Conservation (phyloP, 495 filamentous ascomycete genomes). For the Pseudotulostoma volvatum region DNA sequence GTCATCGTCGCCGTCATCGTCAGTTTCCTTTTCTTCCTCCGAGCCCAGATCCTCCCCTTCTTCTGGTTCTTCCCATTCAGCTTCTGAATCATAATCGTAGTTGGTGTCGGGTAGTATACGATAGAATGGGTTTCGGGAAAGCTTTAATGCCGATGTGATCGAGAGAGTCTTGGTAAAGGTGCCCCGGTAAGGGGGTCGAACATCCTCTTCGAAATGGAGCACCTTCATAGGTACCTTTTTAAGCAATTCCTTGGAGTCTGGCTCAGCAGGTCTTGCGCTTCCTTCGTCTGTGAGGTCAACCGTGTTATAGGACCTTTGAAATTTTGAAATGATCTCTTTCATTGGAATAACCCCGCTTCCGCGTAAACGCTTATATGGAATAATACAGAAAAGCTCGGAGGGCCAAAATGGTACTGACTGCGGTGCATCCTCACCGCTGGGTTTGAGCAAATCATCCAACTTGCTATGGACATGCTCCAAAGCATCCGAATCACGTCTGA, state of each 20-base stretch:
- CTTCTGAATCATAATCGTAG: slow-evolving; percentile 95
- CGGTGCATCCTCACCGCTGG: slow-evolving; percentile 13
- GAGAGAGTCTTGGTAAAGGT: slow-evolving; percentile 51
- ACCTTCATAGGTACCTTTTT: slow-evolving; percentile 54
- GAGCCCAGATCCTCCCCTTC: slow-evolving; percentile 65
- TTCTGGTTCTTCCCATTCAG: slow-evolving; percentile 76
- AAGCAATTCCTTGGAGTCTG: slow-evolving; percentile 36
- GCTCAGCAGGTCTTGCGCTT: slow-evolving; percentile 11
- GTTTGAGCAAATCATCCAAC: slow-evolving; percentile 29
- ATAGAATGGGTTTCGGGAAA: slow-evolving; percentile 56
- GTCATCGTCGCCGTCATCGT: slow-evolving; percentile 37
- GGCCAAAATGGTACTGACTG: slow-evolving; percentile 32
- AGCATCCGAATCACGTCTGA: slow-evolving; percentile 40
- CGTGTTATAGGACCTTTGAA: slow-evolving; percentile 30
- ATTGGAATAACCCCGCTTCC: slow-evolving; percentile 40
- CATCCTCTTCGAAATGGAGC: slow-evolving; percentile 69
- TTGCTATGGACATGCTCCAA: slow-evolving; percentile 25
- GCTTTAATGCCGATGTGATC: slow-evolving; percentile 28
- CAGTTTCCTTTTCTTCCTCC: slow-evolving; percentile 58
- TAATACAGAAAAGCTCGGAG: slow-evolving; percentile 42
- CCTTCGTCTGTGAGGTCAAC: slow-evolving; percentile 24
- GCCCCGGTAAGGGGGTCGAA: slow-evolving; percentile 78
- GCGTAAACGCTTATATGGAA: slow-evolving; percentile 32
- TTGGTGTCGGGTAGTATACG: slow-evolving; percentile 49
- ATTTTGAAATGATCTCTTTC: slow-evolving; percentile 46